Evolutionary conservation across 192 early-diverging fungal species (phyloP), one percentile per base, ranked within the genome.

Genomic region (Chytriomyces confervae): DNA sequence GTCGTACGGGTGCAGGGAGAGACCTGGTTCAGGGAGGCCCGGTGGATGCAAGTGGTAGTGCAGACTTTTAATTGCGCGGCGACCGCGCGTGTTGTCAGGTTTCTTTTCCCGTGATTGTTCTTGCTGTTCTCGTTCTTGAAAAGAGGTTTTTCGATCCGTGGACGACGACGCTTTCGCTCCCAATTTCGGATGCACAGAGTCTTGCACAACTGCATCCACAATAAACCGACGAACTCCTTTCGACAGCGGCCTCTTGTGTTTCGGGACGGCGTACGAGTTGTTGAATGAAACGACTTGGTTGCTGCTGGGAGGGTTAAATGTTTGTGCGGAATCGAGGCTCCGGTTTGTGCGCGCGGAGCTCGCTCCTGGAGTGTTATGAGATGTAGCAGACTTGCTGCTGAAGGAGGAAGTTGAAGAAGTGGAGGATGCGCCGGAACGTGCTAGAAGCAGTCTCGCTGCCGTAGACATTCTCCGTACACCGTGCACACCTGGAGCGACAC

Each of bases 41-140:
- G 76, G 76, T 2, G 76, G 76, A 46, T 77, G 76, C 16, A 77
- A 47, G 60, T 69, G 44, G 36, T 77, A 77, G 36, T 77, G 76
- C 23, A 77, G 20, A 44, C 72, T 70, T 46, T 29, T 68, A 57
- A 24, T 20, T 9, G 29, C 13, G 3, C 16, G 53, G 5, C 13
- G 20, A 57, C 16, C 20, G 2, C 53, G 53, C 20, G 53, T 57
- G 4, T 44, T 66, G 23, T 44, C 24, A n/a, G 2, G 3, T n/a
- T 57, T 13, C 13, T 20, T 57, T 13, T n/a, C 53, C 13, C 16
- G 16, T 20, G 13, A 13, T 57, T 13, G 53, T 57, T n/a, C 16
- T n/a, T 2, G 53, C 13, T 20, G 13, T 13, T n/a, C 53, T n/a
- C 16, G 16, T 20, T 57, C 53, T 57, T 13, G 53, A 20, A 57